Evolutionary conservation across 2,329 filamentous ascomycete genomes (phyloP).

Genomic region (Metarhizium anisopliae): DNA sequence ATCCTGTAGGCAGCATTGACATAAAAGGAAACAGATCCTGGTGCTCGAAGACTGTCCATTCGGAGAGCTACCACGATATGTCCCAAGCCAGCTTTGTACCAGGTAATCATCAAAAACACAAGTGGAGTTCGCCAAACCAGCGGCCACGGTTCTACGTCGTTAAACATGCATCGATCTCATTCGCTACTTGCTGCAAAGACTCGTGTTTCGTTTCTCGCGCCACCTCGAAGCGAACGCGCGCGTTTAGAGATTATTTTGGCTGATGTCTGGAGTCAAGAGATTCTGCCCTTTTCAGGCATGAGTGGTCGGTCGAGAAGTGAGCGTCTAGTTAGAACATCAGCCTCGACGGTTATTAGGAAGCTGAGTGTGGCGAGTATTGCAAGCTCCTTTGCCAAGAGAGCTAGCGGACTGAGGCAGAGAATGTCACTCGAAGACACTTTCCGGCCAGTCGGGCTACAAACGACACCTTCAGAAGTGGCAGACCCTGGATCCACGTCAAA

Average conservation of each 20-base stretch:
- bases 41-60: conserved; percentile 64
- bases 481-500: background rate
- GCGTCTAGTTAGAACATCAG: conserved; percentile 66
- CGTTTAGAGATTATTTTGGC: conserved; percentile 64
- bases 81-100: conserved; percentile 56
- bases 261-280: conserved; percentile 77
- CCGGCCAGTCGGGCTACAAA: background rate
- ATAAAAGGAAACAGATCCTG: conserved; percentile 35
- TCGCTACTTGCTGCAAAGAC: conserved; percentile 64
- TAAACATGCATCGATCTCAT: conserved; percentile 66
- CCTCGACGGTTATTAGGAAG: conserved; percentile 80
- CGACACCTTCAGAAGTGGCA: background rate
- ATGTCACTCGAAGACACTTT: conserved; percentile 5
- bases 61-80: conserved; percentile 69
- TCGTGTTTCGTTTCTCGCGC: conserved; percentile 60
- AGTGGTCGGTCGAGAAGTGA: conserved; percentile 54
- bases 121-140: conserved; percentile 53
- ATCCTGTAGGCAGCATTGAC: background rate
- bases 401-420: conserved; percentile 40
- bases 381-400: conserved; percentile 65
- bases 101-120: conserved; percentile 84
- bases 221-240: conserved; percentile 65
- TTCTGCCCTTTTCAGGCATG: conserved; percentile 78
- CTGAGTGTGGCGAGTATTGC: conserved; percentile 75
- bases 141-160: conserved; percentile 27